Evolutionary conservation across 192 early-diverging fungal genomes (phyloP).

Genomic region (Chytriomyces sp.): DNA sequence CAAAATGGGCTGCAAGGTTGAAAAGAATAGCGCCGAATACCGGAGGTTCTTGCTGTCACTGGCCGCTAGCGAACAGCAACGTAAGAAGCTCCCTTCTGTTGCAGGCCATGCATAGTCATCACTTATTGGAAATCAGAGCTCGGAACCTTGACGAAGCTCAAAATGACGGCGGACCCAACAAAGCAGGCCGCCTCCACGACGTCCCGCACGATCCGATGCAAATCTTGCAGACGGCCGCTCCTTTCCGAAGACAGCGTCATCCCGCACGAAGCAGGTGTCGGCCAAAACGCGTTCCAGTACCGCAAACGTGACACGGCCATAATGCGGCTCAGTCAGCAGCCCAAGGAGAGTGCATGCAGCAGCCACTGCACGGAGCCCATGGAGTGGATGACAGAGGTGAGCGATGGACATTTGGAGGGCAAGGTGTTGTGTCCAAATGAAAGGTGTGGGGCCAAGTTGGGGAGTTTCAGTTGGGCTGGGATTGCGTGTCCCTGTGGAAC

Average conservation of each 20-base stretch:
- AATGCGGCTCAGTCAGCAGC: background rate
- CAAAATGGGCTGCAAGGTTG: constrained; percentile 7
- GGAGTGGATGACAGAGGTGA: constrained; percentile 29
- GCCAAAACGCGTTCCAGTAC: constrained; percentile 21
- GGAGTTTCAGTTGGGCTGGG: constrained; percentile 10
- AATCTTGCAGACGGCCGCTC: constrained; percentile 1
- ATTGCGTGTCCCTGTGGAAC: constrained; percentile 26
- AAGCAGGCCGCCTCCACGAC: background rate
- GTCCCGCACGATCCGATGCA: constrained; percentile 1
- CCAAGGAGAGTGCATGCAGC: background rate
- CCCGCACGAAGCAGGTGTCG: constrained; percentile 13
- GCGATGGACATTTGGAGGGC: constrained; percentile 14
- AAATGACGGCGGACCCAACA: constrained; percentile 22
- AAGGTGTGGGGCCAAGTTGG: constrained; percentile 23
- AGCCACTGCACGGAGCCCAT: constrained; percentile 22
- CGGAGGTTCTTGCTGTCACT: constrained; percentile 9
- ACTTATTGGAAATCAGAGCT: background rate
- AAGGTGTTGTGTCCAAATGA: constrained; percentile 14
- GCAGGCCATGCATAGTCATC: background rate
- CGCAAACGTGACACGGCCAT: constrained; percentile 23
- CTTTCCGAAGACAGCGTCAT: constrained; percentile 4
- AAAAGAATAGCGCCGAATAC: constrained; percentile 8
- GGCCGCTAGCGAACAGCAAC: constrained; percentile 8
- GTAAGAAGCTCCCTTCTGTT: constrained; percentile 1
- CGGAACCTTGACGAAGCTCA: constrained; percentile 20